Percentiles rank a stretch among this genome's conserved stretches.
These are phyloP conservation scores for Plasmodiophora brassicae DNA, from an alignment of 208 protist genomes.

Conservation along the genomic window DNA sequence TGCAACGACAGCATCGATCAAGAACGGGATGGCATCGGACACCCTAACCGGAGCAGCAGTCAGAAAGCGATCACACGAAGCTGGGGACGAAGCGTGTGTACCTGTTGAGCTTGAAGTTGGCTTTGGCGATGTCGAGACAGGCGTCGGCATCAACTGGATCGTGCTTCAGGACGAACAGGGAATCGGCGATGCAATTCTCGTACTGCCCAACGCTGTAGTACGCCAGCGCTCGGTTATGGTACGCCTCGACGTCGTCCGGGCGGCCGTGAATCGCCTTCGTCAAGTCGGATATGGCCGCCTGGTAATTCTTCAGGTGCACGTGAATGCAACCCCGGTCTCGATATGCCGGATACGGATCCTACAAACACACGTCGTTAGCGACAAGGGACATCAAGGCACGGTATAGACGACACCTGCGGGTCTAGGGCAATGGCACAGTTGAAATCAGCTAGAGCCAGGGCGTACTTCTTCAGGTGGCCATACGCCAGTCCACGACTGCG, in stretches of 20 bases:
- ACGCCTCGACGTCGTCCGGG: neutral
- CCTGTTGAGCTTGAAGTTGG: neutral
- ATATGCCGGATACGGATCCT: neutral
- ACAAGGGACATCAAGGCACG: neutral
- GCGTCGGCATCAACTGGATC: neutral
- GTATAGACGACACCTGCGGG: neutral
- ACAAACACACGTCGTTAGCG: neutral
- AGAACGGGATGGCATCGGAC: neutral
- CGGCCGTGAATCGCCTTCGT: neutral
- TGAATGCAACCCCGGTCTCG: neutral
- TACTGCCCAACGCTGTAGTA: neutral
- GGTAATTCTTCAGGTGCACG: neutral
- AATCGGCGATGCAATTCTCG: neutral
- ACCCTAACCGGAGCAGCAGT: neutral
- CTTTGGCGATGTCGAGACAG: neutral
- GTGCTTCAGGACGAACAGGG: neutral
- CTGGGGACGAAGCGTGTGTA: no score
- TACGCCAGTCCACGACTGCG: neutral
- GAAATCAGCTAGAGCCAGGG: neutral
- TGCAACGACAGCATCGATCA: neutral
- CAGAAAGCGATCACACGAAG: neutral
- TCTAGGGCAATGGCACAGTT: neutral
- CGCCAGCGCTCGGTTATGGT: neutral
- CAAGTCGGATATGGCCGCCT: neutral
- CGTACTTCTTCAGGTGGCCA: neutral